A percentile compares a stretch with the other conserved stretches of the same genome.
phyloP scores from a whole-genome alignment of 169 alveolate species.

The Eimeria maxima region DNA sequence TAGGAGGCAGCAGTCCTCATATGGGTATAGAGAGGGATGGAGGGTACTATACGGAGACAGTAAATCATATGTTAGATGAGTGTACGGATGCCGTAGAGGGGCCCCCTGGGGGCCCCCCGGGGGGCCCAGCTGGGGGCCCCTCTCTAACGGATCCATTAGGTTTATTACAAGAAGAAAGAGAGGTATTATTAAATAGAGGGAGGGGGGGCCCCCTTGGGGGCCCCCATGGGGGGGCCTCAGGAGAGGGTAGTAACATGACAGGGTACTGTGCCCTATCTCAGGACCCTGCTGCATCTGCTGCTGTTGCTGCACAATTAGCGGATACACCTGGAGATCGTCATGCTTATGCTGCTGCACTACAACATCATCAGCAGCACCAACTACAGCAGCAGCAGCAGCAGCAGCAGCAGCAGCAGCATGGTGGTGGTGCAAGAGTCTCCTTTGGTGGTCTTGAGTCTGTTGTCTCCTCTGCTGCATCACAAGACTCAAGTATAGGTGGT shows the following conservation, averaged over 20 bases:
- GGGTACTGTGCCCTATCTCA: not conserved
- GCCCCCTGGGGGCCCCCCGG: no score
- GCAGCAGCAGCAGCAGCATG: conserved; percentile 27
- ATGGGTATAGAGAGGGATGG: conserved; percentile 22
- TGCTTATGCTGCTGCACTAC: not conserved
- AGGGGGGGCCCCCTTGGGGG: conserved; percentile 49
- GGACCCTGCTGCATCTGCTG: conserved; percentile 10
- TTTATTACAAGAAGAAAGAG: conserved; percentile 8
- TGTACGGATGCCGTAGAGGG: conserved; percentile 29
- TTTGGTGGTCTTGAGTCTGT: conserved; percentile 2
- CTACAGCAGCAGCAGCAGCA: conserved; percentile 42
- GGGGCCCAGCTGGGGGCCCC: no score
- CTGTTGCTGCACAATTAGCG: conserved; percentile 21
- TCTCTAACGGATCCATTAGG: not conserved
- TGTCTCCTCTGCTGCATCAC: not conserved
- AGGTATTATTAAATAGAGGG: not conserved
- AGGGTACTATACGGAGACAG: conserved; percentile 40
- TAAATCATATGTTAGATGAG: conserved; percentile 17
- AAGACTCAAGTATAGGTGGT: not conserved
- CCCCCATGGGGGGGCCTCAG: conserved; percentile 24
- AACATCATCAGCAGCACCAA: not conserved
- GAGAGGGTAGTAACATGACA: conserved; percentile 12
- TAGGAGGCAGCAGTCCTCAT: conserved; percentile 20
- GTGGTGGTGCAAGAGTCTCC: not conserved
- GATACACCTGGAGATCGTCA: not conserved